Evolutionary conservation across 179 eudicot genomes (phyloP), one percentile per base, ranked within the genome.

Genomic region (Silene coronaria): DNA sequence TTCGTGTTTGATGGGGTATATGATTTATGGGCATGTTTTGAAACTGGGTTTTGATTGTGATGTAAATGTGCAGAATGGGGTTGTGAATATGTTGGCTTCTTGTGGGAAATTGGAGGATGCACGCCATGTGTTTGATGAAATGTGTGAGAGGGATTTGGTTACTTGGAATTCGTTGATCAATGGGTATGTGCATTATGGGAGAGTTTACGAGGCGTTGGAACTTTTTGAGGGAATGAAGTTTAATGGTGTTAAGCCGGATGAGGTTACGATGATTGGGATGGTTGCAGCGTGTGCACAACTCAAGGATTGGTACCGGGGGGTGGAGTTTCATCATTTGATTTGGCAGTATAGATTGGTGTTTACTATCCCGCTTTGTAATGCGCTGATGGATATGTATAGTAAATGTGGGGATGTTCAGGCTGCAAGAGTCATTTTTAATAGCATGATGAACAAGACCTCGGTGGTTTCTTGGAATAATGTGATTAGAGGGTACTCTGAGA

Each of bases 101-200:
- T 87, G 89, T 77, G 91, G 93, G 16, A 77, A 64, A 58, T 51
- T 88, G 76, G 87, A 75, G 38, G 79, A 30, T 22, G 99, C 95
- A 32, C 81, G 75, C 57, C n/a, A n/a, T n/a, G 78, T 95, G 95
- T 95, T 95, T 67, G 96, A 80, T 82, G 95, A 86, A 86, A 92
- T 88, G 86, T 61, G 65, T 80, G 93, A 85, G 46, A 87, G 95
- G 74, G 97, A 95, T 83, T 84, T 91, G 87, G 97, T 95, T 70
- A 86, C 91, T 68, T 95, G 97, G 96, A 95, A 95, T 77, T 82
- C 96, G 30, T 85, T 95, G 90, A 87, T 95, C 13, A 86, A 89
- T 82, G 97, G 99, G 2, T 95, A 84, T 81, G 97, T 84, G 30
- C 84, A 80, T 78, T 76, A 87, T 76, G 94, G 94, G 76, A 75